Evolutionary conservation across 176 grass and related monocot species (phyloP).

Genomic region (maize (Zea mays)): Zm-B73-REFERENCE-NAM-5.0 NC_050098.1:134675001-134675500

Average conservation of each 20-base stretch:
- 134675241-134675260: constrained; percentile 5
- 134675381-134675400: constrained; percentile 40
- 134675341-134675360: constrained; percentile 86
- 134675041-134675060: not conserved
- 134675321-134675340: constrained; percentile 70
- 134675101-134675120: not conserved
- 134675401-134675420: constrained; percentile 49
- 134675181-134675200: not conserved
- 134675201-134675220: constrained; percentile 2
- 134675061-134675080: not conserved
- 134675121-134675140: not conserved
- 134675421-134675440: constrained; percentile 88
- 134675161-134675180: not conserved
- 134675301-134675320: constrained; percentile 24
- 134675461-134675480: too few species aligned
- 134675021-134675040: constrained; percentile 13
- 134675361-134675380: constrained; percentile 76
- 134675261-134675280: constrained; percentile 3
- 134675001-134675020: not conserved
- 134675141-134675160: not conserved
- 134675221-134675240: constrained; percentile 17
- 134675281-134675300: constrained; percentile 25
- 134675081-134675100: not conserved
- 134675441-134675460: constrained; percentile 17
- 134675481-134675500: too few species aligned